A percentile compares a stretch with the other conserved stretches of the same genome.
These are phyloP conservation scores for Candida maltosa DNA, from an alignment of 805 yeast species.

Conservation along the genomic window DNA sequence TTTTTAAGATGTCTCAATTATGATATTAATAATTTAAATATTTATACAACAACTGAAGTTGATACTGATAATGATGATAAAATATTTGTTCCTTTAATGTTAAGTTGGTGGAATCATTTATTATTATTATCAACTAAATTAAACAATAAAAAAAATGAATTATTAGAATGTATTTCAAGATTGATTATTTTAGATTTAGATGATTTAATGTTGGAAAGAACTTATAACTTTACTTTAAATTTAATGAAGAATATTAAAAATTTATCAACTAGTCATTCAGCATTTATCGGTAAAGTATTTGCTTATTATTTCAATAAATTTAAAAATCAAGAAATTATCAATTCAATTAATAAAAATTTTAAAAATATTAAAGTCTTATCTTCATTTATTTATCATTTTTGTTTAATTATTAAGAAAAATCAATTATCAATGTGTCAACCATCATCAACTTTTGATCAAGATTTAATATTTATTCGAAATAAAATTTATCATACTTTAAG, in stretches of 20 bases:
- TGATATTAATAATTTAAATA: conserved; percentile 16
- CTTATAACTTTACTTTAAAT: conserved; percentile 50
- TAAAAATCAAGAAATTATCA: too few species aligned
- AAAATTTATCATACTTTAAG: not conserved
- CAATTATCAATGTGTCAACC: conserved; percentile 6
- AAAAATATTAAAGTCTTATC: too few species aligned
- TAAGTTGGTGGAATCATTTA: too few species aligned
- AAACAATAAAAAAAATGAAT: too few species aligned
- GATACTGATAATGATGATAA: too few species aligned
- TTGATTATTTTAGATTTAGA: conserved; percentile 37
- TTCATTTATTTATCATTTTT: conserved; percentile 56
- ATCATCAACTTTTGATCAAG: not conserved
- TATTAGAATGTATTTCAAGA: conserved; percentile 52
- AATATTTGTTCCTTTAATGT: too few species aligned
- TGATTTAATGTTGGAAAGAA: conserved; percentile 40
- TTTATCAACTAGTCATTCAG: conserved; percentile 54
- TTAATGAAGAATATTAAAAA: conserved; percentile 46
- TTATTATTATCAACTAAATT: too few species aligned
- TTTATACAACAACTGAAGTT: too few species aligned
- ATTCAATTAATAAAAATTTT: too few species aligned
- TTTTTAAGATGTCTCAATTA: conserved; percentile 29
- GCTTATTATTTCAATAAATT: conserved; percentile 59
- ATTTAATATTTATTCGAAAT: not conserved
- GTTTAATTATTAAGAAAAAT: conserved; percentile 51
- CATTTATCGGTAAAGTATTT: conserved; percentile 68